phyloP scores from a whole-genome alignment of 192 early-diverging fungal species.

The Coemansia sp. region DNA sequence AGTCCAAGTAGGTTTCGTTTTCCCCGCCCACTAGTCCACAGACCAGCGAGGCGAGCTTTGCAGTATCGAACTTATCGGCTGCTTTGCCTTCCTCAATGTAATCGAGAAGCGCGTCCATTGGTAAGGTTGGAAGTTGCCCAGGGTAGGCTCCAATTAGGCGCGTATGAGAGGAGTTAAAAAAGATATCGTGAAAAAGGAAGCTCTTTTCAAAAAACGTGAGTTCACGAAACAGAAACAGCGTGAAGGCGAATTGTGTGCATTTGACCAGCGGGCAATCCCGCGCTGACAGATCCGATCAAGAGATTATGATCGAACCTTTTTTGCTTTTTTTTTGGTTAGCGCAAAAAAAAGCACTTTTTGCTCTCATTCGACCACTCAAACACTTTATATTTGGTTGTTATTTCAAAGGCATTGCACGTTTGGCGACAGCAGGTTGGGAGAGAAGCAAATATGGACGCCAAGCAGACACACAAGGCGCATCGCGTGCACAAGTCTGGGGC shows the following conservation, averaged over 20 bases:
- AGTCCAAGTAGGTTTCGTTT: background rate
- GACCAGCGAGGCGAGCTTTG: slow-evolving; percentile 1
- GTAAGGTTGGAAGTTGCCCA: background rate
- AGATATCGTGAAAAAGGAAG: background rate
- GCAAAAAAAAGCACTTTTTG: background rate
- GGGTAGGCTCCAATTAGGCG: background rate
- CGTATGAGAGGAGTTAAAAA: background rate
- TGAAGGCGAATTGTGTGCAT: background rate
- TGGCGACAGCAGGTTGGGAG: background rate
- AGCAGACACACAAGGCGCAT: slow-evolving; percentile 79
- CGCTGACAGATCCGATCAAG: background rate
- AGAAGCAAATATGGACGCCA: slow-evolving; percentile 52
- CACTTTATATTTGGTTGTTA: background rate
- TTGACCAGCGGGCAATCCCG: background rate
- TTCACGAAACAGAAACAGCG: background rate
- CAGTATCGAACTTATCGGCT: background rate
- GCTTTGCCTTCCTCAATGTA: background rate
- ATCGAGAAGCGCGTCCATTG: slow-evolving; percentile 7
- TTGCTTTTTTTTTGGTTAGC: background rate
- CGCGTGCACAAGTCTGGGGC: slow-evolving; percentile 78
- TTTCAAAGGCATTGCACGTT: background rate
- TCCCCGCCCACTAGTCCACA: background rate
- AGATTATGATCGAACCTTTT: background rate
- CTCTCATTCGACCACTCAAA: background rate
- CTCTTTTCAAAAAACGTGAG: background rate